These are phyloP conservation scores for Aspergillus floridensis DNA, from an alignment of 2,329 filamentous ascomycete species.

Conservation along the genomic window DNA sequence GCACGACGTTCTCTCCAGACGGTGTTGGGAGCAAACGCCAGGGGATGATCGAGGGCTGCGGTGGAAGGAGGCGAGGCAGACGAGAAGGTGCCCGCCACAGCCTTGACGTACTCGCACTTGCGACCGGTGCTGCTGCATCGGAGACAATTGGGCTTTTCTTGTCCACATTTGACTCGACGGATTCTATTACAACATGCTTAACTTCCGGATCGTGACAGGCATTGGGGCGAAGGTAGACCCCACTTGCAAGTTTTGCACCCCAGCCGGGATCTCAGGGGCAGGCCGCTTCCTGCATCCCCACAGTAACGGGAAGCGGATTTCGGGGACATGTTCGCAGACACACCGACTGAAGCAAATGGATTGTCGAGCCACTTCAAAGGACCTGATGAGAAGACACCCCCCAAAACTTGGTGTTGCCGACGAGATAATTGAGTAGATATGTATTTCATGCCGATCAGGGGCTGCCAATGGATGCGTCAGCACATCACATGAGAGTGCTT, in stretches of 20 bases:
- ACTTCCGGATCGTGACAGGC: neutral
- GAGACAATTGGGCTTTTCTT: constrained; percentile 33
- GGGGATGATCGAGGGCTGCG: constrained; percentile 9
- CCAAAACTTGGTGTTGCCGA: too few species aligned
- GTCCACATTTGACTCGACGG: constrained; percentile 37
- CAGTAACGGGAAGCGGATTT: neutral
- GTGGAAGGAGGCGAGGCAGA: constrained; percentile 3
- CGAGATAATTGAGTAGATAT: too few species aligned
- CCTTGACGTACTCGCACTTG: constrained; percentile 32
- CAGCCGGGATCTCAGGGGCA: constrained; percentile 22
- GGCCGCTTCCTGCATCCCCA: neutral
- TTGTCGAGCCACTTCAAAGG: too few species aligned
- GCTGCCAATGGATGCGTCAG: neutral
- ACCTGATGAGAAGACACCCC: too few species aligned
- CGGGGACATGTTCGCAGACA: neutral
- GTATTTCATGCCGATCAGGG: neutral
- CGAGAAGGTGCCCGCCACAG: constrained; percentile 5
- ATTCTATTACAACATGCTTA: constrained; percentile 19
- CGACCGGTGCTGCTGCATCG: constrained; percentile 35
- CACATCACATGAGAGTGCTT: neutral
- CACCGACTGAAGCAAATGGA: too few species aligned
- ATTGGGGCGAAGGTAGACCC: neutral
- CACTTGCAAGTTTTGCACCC: constrained; percentile 38
- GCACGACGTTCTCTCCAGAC: constrained; percentile 36
- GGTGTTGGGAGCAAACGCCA: constrained; percentile 23